Conservation (phyloP, 768 basidiomycete species). For the Hygrophorus pudorinus region DNA sequence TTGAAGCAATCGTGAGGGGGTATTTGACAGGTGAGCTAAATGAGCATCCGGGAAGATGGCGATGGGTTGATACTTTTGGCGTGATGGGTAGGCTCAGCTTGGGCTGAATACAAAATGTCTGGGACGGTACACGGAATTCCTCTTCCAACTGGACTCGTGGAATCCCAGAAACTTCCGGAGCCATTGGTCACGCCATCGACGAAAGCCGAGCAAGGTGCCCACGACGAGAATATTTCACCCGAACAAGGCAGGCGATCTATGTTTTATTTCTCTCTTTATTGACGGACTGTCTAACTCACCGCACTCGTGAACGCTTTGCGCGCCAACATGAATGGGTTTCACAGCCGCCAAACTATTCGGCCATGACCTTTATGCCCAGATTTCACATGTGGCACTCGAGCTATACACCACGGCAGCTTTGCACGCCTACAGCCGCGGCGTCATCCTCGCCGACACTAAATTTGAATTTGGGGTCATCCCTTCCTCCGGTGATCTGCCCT, state of each 20-base stretch:
- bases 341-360: constrained; percentile 62
- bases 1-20: constrained; percentile 94
- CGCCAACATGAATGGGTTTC: background rate
- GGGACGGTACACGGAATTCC: constrained; percentile 84
- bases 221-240: constrained; percentile 94
- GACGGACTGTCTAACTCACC: background rate
- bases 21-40: constrained; percentile 75
- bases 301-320: too few species aligned
- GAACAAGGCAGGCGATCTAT: constrained; percentile 49
- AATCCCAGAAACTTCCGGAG: constrained; percentile 72
- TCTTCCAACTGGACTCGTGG: constrained; percentile 67
- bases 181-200: constrained; percentile 96
- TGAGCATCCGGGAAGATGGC: background rate
- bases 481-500: constrained; percentile 16
- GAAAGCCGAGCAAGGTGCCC: constrained; percentile 87
- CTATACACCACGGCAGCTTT: constrained; percentile 69
- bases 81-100: constrained; percentile 72
- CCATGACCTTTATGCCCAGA: constrained; percentile 44
- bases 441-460: constrained; percentile 97
- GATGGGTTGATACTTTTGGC: constrained; percentile 1
- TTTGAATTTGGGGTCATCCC: constrained; percentile 91
- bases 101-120: constrained; percentile 84
- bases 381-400: constrained; percentile 51
- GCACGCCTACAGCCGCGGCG: constrained; percentile 61
- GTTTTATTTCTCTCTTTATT: constrained; percentile 2